phyloP scores from a whole-genome alignment of 352 stramenopile genomes.

The Globisporangium perplexum region DNA sequence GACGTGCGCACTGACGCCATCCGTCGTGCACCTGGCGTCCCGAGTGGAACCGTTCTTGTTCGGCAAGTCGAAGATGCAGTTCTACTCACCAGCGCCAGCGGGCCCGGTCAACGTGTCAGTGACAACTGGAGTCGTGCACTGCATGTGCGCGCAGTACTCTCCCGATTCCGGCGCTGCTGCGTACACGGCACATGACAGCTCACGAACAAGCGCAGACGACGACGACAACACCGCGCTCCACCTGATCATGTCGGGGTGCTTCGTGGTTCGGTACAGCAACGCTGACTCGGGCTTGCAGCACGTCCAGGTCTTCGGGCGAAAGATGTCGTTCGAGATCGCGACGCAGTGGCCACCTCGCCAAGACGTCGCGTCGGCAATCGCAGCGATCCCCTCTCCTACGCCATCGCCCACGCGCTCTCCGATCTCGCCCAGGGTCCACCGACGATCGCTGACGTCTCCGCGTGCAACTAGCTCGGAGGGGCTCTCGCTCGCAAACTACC shows the following conservation, averaged over 20 bases:
- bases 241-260: constrained; percentile 52
- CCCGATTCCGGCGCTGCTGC: constrained; percentile 6
- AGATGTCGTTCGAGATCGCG: constrained; percentile 62
- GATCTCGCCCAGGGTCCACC: not conserved
- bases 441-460: not conserved
- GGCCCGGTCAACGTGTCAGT: constrained; percentile 46
- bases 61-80: constrained; percentile 28
- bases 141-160: constrained; percentile 43
- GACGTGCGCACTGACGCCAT: constrained; percentile 43
- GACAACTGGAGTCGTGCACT: constrained; percentile 55
- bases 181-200: not conserved
- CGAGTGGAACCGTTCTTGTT: constrained; percentile 40
- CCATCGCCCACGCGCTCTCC: constrained; percentile 17
- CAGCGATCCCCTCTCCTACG: constrained; percentile 14
- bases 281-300: constrained; percentile 34
- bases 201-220: not conserved
- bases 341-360: constrained; percentile 47
- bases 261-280: constrained; percentile 48
- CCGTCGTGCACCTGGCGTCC: constrained; percentile 42
- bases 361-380: constrained; percentile 3
- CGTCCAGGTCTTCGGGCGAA: constrained; percentile 56
- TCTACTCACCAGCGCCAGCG: constrained; percentile 23
- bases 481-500: constrained; percentile 23
- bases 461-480: not conserved
- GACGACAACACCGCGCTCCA: constrained; percentile 22